Conservation (phyloP, 306 rosid species). For the Myrica gale region DNA sequence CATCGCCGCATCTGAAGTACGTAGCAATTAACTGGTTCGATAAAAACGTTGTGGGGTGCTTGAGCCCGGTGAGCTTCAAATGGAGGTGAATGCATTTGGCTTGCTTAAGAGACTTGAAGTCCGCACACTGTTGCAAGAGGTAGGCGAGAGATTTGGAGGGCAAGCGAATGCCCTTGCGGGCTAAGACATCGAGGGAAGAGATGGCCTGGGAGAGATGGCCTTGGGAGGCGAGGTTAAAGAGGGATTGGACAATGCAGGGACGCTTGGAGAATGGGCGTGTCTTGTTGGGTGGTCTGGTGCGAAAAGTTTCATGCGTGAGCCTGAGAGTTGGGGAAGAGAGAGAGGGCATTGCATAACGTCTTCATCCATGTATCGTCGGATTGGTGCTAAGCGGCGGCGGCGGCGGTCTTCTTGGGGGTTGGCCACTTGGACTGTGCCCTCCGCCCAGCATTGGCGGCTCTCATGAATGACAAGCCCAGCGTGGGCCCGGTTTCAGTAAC, state of each 20-base stretch:
- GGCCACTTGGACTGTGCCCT: background rate
- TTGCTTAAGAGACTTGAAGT: slow-evolving; percentile 37
- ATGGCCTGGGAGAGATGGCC: slow-evolving; percentile 57
- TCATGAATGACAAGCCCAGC: background rate
- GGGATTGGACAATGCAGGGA: slow-evolving; percentile 55
- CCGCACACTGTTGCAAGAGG: slow-evolving; percentile 61
- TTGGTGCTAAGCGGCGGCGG: background rate
- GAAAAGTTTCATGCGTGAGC: slow-evolving; percentile 7
- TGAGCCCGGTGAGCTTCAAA: slow-evolving; percentile 65
- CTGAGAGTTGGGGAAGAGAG: slow-evolving; percentile 33
- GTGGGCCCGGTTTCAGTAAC: background rate
- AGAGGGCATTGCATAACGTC: slow-evolving; percentile 62
- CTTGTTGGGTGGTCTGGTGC: slow-evolving; percentile 26
- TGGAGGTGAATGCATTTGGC: slow-evolving; percentile 73
- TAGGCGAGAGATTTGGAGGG: slow-evolving; percentile 53
- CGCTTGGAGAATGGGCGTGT: slow-evolving; percentile 23
- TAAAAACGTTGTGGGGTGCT: slow-evolving; percentile 52
- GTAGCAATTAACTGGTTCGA: slow-evolving; percentile 66
- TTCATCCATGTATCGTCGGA: slow-evolving; percentile 32
- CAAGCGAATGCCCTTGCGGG: slow-evolving; percentile 62
- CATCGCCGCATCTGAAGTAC: slow-evolving; percentile 62
- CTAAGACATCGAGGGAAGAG: slow-evolving; percentile 58
- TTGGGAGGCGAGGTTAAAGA: slow-evolving; percentile 41
- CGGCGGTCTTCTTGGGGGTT: background rate
- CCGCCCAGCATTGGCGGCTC: slow-evolving; percentile 29